phyloP scores from a whole-genome alignment of 75 land plant genomes.

The Azolla pinnata region DNA sequence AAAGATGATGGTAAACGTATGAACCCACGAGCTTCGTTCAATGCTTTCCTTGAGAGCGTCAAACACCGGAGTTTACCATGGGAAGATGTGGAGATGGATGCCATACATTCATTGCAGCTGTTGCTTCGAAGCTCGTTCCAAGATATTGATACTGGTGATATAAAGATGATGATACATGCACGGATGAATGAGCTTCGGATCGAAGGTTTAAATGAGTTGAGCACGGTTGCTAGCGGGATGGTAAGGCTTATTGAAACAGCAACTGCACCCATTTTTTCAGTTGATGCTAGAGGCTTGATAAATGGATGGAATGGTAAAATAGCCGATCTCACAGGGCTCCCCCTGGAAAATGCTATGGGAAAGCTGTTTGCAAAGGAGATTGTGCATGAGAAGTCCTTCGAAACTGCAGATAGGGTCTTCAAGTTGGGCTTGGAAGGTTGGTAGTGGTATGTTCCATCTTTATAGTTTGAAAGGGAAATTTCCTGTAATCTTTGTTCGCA shows the following conservation, averaged over 20 bases:
- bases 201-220: constrained; percentile 55
- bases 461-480: neutral
- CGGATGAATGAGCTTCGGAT: constrained; percentile 45
- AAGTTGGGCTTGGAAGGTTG: constrained; percentile 66
- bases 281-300: constrained; percentile 48
- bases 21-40: constrained; percentile 81
- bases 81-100: constrained; percentile 85
- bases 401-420: constrained; percentile 62
- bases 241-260: constrained; percentile 85
- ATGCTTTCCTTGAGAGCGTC: constrained; percentile 72
- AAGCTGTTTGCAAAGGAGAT: constrained; percentile 64
- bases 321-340: constrained; percentile 57
- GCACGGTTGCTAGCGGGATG: constrained; percentile 72
- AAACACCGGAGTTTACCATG: constrained; percentile 59
- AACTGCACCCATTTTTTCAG: constrained; percentile 65
- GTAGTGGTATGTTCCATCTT: neutral
- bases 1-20: constrained; percentile 62
- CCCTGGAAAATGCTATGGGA: constrained; percentile 54
- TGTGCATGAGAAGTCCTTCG: constrained; percentile 56
- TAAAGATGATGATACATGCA: constrained; percentile 24
- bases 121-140: constrained; percentile 50
- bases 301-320: constrained; percentile 83
- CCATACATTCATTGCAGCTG: constrained; percentile 78
- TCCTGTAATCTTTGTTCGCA: neutral
- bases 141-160: constrained; percentile 20